Evolutionary conservation across 2,329 filamentous ascomycete species (phyloP), one percentile per base, ranked within the genome.

Genomic region (Passalora sequoiae): DNA sequence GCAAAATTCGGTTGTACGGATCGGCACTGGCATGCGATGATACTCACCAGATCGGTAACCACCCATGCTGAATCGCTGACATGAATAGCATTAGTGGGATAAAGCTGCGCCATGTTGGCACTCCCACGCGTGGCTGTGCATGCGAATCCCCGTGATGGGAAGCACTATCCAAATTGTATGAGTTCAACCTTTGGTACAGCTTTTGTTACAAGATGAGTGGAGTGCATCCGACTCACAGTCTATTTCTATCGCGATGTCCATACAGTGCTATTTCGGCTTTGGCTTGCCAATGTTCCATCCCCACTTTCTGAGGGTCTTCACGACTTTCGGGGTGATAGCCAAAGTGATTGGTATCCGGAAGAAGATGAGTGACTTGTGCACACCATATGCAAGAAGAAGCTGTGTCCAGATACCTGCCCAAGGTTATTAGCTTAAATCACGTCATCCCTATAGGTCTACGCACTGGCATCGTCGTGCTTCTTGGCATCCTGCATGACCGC

Each of bases 341-440:
- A 87, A 89, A 1, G 92, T 92, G 51, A 97, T 69, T 6, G 92
- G 92, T 7, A 98, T 88, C n/a, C 92, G 80, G 54, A 97, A 67
- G 66, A 98, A 95, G 60, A 98, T 96, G 66, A 97, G 88, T 57
- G 86, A 94, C 71, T 98, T 98, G 74, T 98, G 92, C 46, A 98
- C 87, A 20, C 91, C 91, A 62, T 98, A 98, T 9, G 92, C 92
- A 37, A 98, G 76, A 12, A 87, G 89, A 21, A 98, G 72, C 63
- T 96, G 89, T 6, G 92, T 97, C 78, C 80, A 83, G 38, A 84
- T 70, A 58, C 78, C 80, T 83, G 38, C 13, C n/a, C 38, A 16
- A 31, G 32, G 20, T 33, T 46, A 45, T 54, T 47, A 49, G 54
- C 43, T 31, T 9, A 28, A 21, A 38, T 10, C 27, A 22, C 8